Evolutionary conservation across 1,139 yeast genomes (phyloP).

Genomic region (Saccharomyces hybrid): DNA sequence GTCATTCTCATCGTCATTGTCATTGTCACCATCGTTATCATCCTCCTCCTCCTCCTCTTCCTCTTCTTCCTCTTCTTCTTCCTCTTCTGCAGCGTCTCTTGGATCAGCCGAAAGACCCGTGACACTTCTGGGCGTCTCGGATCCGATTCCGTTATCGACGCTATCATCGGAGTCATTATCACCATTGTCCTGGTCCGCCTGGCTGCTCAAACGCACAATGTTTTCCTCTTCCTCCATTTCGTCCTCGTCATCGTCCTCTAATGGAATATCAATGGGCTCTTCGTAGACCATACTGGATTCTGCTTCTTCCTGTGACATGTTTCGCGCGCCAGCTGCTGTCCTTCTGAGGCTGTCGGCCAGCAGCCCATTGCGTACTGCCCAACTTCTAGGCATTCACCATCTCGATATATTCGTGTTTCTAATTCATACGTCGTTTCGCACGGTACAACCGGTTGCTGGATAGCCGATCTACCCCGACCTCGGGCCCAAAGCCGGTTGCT

Average conservation of each 20-base stretch:
- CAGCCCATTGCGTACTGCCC: neutral
- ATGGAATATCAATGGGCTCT: constrained; percentile 16
- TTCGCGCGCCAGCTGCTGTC: neutral
- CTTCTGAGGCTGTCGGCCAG: neutral
- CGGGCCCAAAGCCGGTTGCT: neutral
- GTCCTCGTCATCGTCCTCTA: constrained; percentile 15
- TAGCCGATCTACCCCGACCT: neutral
- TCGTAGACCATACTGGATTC: constrained; percentile 15
- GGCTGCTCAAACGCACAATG: neutral
- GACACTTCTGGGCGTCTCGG: neutral
- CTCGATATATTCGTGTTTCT: neutral
- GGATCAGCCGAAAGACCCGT: neutral
- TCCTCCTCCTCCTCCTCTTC: constrained; percentile 9
- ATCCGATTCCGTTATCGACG: neutral
- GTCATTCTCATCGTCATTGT: constrained; percentile 13
- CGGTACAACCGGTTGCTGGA: neutral
- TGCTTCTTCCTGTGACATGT: constrained; percentile 9
- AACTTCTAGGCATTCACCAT: neutral
- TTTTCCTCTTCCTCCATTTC: constrained; percentile 9
- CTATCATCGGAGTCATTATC: neutral
- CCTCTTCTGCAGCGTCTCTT: neutral
- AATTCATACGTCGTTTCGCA: neutral
- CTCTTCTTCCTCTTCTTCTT: constrained; percentile 6
- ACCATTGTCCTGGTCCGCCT: neutral
- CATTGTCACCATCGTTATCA: constrained; percentile 11